phyloP scores from a whole-genome alignment of 208 protist genomes.

The Acanthamoeba culbertsoni region DNA sequence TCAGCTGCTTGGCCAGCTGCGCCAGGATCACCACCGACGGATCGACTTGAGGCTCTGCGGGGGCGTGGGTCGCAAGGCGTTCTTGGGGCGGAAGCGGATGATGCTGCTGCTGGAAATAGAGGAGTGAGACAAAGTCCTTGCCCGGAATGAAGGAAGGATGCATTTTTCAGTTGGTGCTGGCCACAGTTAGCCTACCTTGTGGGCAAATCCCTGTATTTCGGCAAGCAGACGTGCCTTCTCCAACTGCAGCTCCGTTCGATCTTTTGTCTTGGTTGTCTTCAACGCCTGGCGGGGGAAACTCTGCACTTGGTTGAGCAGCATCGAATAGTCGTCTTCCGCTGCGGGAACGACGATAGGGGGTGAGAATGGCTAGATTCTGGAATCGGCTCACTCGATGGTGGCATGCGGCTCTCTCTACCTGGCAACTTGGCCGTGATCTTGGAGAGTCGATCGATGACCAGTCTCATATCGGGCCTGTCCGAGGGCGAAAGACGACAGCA shows the following conservation, averaged over 20 bases:
- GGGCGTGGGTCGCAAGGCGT: too few species aligned
- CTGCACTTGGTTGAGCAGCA: neutral
- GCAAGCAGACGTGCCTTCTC: neutral
- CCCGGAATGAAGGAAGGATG: too few species aligned
- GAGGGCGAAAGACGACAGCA: neutral
- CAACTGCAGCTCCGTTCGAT: conserved; percentile 18
- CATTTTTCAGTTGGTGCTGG: too few species aligned
- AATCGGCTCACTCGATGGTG: neutral
- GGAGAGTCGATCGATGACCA: neutral
- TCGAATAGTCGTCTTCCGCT: neutral
- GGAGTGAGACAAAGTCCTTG: too few species aligned
- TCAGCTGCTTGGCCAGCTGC: neutral
- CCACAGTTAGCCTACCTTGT: neutral
- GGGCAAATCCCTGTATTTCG: neutral
- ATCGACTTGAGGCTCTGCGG: neutral
- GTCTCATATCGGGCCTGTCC: neutral
- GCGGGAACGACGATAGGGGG: neutral
- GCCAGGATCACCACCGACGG: neutral
- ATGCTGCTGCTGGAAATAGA: too few species aligned
- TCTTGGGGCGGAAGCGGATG: too few species aligned
- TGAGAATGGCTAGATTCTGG: neutral
- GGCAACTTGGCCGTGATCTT: neutral
- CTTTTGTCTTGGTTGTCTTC: conserved; percentile 21
- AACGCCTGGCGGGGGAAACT: neutral
- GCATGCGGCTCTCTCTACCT: neutral